Base-by-base conservation (phyloP, 2,329 filamentous ascomycete species). In the Harringtonia aguacate region DNA sequence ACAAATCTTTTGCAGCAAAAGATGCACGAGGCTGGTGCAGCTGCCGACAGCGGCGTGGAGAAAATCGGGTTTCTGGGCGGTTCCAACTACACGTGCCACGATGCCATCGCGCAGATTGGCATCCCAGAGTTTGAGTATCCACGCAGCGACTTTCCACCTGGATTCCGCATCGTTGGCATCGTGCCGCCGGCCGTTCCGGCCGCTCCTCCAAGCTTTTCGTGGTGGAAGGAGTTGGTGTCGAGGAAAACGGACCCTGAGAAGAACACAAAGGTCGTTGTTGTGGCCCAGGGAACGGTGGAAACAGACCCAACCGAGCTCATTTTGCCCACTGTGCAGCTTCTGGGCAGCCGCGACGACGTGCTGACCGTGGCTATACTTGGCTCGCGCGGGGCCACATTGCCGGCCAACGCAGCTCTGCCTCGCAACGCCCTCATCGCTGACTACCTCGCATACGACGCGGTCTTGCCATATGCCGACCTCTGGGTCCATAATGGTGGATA, bases 401-500 rank as follows among this genome's bases (percentile, higher is more conserved):
- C 55, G 14, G 21, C 17, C 3, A 40, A 39, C 2, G 7, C 13
- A 4, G 24, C 39, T 5, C 35, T 57, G 10, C 59, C 62, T 2
- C 4, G 14, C 12, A 64, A 66, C 38, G 58, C 54, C 4, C 55
- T 54, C 24, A 46, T 66, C 6, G 58, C 58, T 7, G 61, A 64
- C 44, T 65, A 65, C 46, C 53, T 66, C 0, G 53, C 56, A 3
- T 66, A 66, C 49, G 62, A 65, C 42, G 59, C 59, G 0, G 56
- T 60, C n/a, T 54, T 67, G 14, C 58, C 59, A 5, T 55, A 58
- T 39, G 59, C 61, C 1, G 53, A 61, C 38, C 53, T 58, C 2
- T 67, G 61, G 60, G 54, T 66, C 4, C 61, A 64, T 47, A 67
- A 67, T 43, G 64, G 58, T 3, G 64, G 64, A 1, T 67, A 64